Conservation (phyloP, 495 filamentous ascomycete genomes). For the Penicillium fimorum region DNA sequence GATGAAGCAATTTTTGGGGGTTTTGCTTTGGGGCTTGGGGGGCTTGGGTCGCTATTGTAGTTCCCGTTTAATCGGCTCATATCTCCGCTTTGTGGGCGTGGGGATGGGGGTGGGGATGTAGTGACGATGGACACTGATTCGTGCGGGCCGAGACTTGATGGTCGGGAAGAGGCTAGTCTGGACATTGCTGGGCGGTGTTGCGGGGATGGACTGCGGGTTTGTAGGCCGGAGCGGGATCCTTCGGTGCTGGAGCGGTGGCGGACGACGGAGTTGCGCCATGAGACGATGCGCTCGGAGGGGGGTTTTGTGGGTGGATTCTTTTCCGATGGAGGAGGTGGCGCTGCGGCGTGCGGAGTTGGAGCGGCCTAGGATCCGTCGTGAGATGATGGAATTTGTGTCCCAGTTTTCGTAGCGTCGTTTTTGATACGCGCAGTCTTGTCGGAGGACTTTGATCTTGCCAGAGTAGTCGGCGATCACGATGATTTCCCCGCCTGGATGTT, state of each 20-base stretch:
- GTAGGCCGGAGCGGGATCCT: slow-evolving; percentile 40
- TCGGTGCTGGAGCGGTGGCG: slow-evolving; percentile 55
- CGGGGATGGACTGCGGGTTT: slow-evolving; percentile 56
- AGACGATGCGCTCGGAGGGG: slow-evolving; percentile 82
- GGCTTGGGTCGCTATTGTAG: slow-evolving; percentile 1
- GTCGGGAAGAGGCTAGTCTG: slow-evolving; percentile 23
- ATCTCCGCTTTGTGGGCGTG: slow-evolving; percentile 28
- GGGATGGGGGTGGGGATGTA: slow-evolving; percentile 38
- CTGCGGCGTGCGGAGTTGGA: slow-evolving; percentile 61
- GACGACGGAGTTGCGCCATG: slow-evolving; percentile 80
- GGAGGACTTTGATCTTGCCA: slow-evolving; percentile 88
- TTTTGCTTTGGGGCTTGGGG: not conserved
- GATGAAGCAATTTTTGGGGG: slow-evolving; percentile 17
- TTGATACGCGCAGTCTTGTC: slow-evolving; percentile 82
- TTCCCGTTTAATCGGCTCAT: not conserved
- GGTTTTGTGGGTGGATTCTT: slow-evolving; percentile 52
- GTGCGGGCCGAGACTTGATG: slow-evolving; percentile 24
- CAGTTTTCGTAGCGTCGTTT: slow-evolving; percentile 54
- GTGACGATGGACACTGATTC: slow-evolving; percentile 36
- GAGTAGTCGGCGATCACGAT: slow-evolving; percentile 87
- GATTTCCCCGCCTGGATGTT: slow-evolving; percentile 83
- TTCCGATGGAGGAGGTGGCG: slow-evolving; percentile 47
- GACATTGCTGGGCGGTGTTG: slow-evolving; percentile 26
- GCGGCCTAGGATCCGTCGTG: slow-evolving; percentile 68
- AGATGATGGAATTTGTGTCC: slow-evolving; percentile 70